Evolutionary conservation across 495 filamentous ascomycete species (phyloP), one percentile per base, ranked within the genome.

Genomic region (Podospora comata): DNA sequence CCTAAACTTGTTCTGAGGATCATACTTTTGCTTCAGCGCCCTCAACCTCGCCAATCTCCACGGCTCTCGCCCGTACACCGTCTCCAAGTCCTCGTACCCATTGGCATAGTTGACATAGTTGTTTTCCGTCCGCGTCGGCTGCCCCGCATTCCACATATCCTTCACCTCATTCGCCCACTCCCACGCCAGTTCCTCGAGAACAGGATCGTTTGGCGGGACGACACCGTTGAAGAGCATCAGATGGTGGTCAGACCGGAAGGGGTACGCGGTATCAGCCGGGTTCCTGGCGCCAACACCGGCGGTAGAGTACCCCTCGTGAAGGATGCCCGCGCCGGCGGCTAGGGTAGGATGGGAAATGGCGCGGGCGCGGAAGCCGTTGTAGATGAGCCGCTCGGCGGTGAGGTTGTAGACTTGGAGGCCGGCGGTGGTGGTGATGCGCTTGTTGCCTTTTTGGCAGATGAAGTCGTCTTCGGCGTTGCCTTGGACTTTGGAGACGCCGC

Each of bases 41-140:
- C 67, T 76, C 68, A 85, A 68, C 64, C 71, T 77, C 62, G 75
- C 72, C 60, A 81, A 62, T 32, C 83, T 70, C 82, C 79, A 81
- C 18, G 70, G 39, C 28, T 84, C 82, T 71, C 79, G 81, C 13
- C 84, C 82, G 71, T 85, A 85, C 59, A 79, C 58, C 2, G 70
- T 70, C 60, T 77, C 72, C 6, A 74, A 65, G 4, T 64, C 62
- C 75, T 86, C 83, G 18, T 76, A 67, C 1, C 80, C 83, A 20
- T 72, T 65, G 9, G 81, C 83, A 73, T 86, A 85, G 67, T 85
- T 86, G 18, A 82, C 74, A 68, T 85, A 85, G 48, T 69, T 60
- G 59, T 67, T 64, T 9, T 7, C 23, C 26, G 26, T 32, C 27
- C 59, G 0, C 4, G n/a, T 26, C 15, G 67, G 68, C 30, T 64